phyloP scores from a whole-genome alignment of 345 rosid genomes.

The sweet orange (Citrus sinensis) region DNA sequence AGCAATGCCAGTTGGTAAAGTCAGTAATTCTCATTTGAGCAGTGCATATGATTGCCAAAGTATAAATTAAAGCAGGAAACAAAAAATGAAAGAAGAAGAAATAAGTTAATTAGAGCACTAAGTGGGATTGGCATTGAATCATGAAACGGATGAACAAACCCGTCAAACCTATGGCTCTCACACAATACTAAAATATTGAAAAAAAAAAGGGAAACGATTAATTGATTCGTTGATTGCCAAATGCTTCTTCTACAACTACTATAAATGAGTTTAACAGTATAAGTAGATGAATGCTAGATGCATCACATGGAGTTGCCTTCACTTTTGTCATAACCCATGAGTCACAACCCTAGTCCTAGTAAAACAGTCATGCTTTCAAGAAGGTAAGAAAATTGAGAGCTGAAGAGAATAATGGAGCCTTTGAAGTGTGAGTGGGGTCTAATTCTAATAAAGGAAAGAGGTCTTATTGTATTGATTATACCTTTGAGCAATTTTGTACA shows the following conservation, averaged over 20 bases:
- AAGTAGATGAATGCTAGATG: not conserved
- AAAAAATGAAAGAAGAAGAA: not conserved
- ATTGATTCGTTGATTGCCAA: not conserved
- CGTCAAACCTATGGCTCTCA: not conserved
- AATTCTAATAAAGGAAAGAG: not conserved
- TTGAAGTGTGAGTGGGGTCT: not conserved
- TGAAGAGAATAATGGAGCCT: not conserved
- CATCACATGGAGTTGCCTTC: constrained; percentile 14
- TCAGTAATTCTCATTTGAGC: not conserved
- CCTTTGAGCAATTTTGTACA: too few relatives aligned
- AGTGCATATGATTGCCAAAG: not conserved
- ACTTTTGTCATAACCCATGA: constrained; percentile 9
- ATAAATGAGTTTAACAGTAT: not conserved
- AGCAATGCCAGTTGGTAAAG: constrained; percentile 13
- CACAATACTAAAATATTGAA: not conserved
- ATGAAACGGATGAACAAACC: not conserved
- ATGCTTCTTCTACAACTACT: constrained; percentile 5
- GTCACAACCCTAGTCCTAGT: not conserved
- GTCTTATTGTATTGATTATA: not conserved
- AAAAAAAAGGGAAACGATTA: not conserved
- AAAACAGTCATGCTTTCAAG: constrained; percentile 10
- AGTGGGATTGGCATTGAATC: constrained; percentile 13
- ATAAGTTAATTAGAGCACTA: not conserved
- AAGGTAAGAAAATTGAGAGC: not conserved
- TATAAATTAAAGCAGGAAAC: not conserved